Evolutionary conservation across 164 flowering plant genomes (phyloP), one percentile per base, ranked within the genome.

Genomic region (Sextonia rubra): DNA sequence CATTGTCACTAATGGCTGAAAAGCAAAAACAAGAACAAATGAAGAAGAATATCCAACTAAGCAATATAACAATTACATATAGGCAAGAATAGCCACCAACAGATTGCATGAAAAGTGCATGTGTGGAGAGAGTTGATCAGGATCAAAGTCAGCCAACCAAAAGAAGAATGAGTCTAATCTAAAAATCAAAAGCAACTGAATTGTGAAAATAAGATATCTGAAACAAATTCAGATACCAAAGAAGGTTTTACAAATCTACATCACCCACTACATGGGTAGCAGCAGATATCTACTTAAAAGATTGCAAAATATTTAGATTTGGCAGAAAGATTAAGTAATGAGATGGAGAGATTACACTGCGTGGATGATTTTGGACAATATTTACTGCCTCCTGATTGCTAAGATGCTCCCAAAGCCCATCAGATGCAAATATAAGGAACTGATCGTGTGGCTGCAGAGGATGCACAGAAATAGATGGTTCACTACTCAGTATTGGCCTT

Each of bases 361-460:
- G 89, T 0, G 91, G 89, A 83, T 82, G 80, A 70, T 80, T 86
- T 61, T 86, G 91, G 75, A 89, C 91, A n/a, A 91, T 69, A 73
- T 88, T 86, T 27, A 91, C 90, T 2, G 93, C 97, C 71, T 89
- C 92, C 76, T 91, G 96, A 76, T 91, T 91, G 76, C 79, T 88
- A 17, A 91, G 83, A 79, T 90, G 97, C 77, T 91, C 97, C 97
- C 97, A 91, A 0, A 89, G 90, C 49, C 94, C 94, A 77, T 91
- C 97, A 37, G 97, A 91, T 69, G 94, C 97, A 77, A 87, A 89
- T 77, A 91, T 89, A 49, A 91, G 66, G 72, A 91, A 91, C 55
- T 81, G 90, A 84, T 91, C 97, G 62, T 87, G 83, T 64, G 92
- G 89, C 73, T 88, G 86, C 74, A 91, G 77, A 67, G 78, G 87